Evolutionary conservation across 2,329 filamentous ascomycete genomes (phyloP).

Genomic region (Onygena corvina): DNA sequence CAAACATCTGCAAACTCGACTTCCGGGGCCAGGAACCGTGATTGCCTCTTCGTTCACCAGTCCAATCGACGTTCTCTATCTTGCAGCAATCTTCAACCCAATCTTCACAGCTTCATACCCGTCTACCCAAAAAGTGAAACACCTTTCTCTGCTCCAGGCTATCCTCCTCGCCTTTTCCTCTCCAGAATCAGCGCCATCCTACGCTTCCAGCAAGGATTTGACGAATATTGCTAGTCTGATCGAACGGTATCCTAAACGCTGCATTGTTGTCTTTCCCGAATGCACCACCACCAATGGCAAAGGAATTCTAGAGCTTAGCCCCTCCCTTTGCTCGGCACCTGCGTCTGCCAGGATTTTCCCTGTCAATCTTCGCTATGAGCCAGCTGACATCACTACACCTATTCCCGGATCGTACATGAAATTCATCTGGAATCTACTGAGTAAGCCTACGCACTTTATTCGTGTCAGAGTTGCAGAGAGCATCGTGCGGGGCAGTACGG

Average conservation of each 20-base stretch:
- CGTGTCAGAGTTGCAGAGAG: conserved; percentile 78
- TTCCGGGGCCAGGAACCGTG: conserved; percentile 67
- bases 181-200: conserved; percentile 40
- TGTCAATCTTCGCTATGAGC: conserved; percentile 77
- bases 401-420: conserved; percentile 58
- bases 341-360: conserved; percentile 70
- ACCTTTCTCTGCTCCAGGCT: conserved; percentile 63
- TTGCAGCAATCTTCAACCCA: conserved; percentile 91
- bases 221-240: conserved; percentile 54
- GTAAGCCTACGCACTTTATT: conserved; percentile 75
- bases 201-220: conserved; percentile 39
- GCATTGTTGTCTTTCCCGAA: conserved; percentile 83
- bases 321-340: conserved; percentile 57
- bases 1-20: conserved; percentile 57
- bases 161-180: conserved; percentile 59
- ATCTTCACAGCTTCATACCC: conserved; percentile 84
- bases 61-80: conserved; percentile 83
- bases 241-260: conserved; percentile 55
- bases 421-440: conserved; percentile 80
- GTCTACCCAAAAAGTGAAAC: conserved; percentile 57
- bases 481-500: conserved; percentile 46
- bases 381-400: conserved; percentile 80
- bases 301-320: conserved; percentile 73
- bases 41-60: conserved; percentile 88
- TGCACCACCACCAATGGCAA: conserved; percentile 89